These are phyloP conservation scores for Hymenoscyphus occultus DNA, from an alignment of 2,329 filamentous ascomycete species.

Conservation along the genomic window DNA sequence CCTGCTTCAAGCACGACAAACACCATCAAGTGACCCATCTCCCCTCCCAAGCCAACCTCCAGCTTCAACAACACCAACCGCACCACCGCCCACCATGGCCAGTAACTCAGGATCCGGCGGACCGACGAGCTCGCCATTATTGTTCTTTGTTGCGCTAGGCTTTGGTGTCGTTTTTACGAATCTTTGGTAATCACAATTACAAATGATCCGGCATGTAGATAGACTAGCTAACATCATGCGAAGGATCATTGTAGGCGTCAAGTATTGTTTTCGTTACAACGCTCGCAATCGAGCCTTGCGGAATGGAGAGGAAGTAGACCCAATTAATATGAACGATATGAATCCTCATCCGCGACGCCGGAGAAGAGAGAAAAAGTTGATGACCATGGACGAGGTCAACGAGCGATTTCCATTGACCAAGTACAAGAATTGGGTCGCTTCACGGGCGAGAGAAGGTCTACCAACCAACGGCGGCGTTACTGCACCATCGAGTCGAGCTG, in stretches of 20 bases:
- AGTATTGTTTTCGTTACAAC: conserved; percentile 99
- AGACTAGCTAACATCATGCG: conserved; percentile 28
- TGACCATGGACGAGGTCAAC: conserved; percentile 99
- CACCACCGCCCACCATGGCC: conserved; percentile 27
- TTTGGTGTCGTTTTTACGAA: conserved; percentile 99
- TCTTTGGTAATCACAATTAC: conserved; percentile 70
- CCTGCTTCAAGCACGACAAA: conserved; percentile 15
- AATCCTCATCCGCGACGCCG: conserved; percentile 75
- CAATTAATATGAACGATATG: conserved; percentile 83
- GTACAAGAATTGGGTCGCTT: conserved; percentile 92
- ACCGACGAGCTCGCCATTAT: conserved; percentile 68
- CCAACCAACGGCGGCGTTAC: conserved; percentile 82
- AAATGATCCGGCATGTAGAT: neutral
- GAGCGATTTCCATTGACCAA: conserved; percentile 93
- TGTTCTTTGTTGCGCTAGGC: conserved; percentile 93
- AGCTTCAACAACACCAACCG: conserved; percentile 20
- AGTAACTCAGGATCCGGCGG: conserved; percentile 30
- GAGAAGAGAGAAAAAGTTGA: conserved; percentile 93
- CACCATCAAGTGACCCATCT: conserved; percentile 18
- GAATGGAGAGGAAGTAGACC: conserved; percentile 76
- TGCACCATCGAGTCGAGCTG: conserved; percentile 67
- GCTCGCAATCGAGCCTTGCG: conserved; percentile 82
- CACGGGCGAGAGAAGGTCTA: conserved; percentile 77
- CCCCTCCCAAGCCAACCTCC: conserved; percentile 14
- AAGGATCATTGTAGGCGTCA: conserved; percentile 99